phyloP scores from a whole-genome alignment of 768 basidiomycete species.

The Tylopilus rubrobrunneus region DNA sequence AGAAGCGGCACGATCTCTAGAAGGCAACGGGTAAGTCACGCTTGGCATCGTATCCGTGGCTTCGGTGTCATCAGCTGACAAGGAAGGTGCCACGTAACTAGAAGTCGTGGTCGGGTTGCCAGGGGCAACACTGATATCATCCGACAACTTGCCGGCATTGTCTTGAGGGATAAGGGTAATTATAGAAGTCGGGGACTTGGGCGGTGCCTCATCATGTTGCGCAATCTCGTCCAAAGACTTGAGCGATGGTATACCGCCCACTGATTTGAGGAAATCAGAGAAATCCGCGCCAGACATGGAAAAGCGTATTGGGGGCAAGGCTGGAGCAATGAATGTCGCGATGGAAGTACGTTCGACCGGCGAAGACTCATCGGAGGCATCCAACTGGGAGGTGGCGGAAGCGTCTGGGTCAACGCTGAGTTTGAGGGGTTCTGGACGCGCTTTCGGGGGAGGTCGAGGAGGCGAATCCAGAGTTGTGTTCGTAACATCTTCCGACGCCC shows the following conservation, averaged over 20 bases:
- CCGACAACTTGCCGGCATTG: not conserved
- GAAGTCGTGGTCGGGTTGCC: not conserved
- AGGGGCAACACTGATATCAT: not conserved
- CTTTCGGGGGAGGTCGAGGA: conserved; percentile 46
- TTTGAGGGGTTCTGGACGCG: conserved; percentile 28
- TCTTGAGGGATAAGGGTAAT: conserved; percentile 13
- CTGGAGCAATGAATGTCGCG: conserved; percentile 81
- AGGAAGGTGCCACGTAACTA: not conserved
- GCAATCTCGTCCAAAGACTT: conserved; percentile 47
- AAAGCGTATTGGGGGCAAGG: conserved; percentile 87
- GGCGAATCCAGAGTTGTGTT: conserved; percentile 26
- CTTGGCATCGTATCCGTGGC: conserved; percentile 13
- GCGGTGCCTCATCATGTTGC: conserved; percentile 36
- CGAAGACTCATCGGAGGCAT: conserved; percentile 53
- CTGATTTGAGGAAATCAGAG: conserved; percentile 62
- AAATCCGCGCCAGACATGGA: conserved; percentile 84
- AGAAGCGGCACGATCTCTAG: conserved; percentile 28
- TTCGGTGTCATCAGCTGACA: conserved; percentile 4
- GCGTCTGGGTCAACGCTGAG: conserved; percentile 20
- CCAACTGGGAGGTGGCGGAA: conserved; percentile 26
- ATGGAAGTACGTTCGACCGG: conserved; percentile 64
- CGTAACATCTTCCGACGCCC: conserved; percentile 24
- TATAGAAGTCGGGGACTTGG: conserved; percentile 21
- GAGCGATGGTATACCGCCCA: conserved; percentile 47
- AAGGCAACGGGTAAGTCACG: conserved; percentile 10